phyloP scores from a whole-genome alignment of 169 alveolate species.

The Plasmodium billcollinsi region DNA sequence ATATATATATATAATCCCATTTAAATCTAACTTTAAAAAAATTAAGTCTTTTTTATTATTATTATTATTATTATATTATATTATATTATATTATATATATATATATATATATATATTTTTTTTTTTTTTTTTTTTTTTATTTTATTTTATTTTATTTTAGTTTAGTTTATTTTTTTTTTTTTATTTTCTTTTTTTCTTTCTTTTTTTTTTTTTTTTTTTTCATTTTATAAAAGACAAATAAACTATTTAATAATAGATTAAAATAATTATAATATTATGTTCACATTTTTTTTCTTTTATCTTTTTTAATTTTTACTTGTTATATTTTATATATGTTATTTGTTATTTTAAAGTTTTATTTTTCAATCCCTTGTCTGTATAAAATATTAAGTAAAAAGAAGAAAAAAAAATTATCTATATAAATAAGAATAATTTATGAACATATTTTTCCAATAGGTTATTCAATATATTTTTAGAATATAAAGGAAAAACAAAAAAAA shows the following conservation, averaged over 20 bases:
- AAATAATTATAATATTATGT: background rate
- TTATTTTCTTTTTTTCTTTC: background rate
- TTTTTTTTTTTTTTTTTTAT: too few relatives aligned
- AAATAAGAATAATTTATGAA: too few relatives aligned
- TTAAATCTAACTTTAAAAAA: conserved; percentile 37
- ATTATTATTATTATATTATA: too few relatives aligned
- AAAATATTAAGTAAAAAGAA: too few relatives aligned
- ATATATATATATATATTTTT: too few relatives aligned
- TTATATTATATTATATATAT: too few relatives aligned
- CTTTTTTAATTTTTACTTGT: background rate
- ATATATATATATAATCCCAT: background rate
- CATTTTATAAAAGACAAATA: background rate
- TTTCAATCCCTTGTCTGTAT: too few relatives aligned
- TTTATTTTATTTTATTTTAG: background rate
- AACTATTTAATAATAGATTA: background rate
- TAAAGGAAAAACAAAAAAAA: too few relatives aligned
- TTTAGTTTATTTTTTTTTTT: background rate
- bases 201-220: conserved; percentile 20
- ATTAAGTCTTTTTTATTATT: background rate
- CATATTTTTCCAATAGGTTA: too few relatives aligned
- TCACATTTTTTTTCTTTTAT: background rate
- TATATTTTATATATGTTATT: background rate
- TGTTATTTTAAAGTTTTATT: too few relatives aligned
- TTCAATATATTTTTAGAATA: too few relatives aligned
- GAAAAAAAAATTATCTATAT: too few relatives aligned